Evolutionary conservation across 345 rosid species (phyloP).

Genomic region (Noccaea bulbosa): DNA sequence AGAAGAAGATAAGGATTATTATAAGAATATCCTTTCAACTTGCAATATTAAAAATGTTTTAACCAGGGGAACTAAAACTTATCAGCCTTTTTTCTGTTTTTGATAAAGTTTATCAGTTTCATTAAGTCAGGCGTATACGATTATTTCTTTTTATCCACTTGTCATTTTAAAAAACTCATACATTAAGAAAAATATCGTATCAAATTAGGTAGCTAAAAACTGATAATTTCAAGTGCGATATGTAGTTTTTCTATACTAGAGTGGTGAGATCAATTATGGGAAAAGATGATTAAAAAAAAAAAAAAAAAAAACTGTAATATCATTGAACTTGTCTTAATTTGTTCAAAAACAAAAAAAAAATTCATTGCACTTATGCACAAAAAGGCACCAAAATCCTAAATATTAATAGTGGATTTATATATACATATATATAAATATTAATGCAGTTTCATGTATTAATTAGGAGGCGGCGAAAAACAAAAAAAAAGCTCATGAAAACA

Average conservation of each 20-base stretch:
- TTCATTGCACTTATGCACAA: neutral
- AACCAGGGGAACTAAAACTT: neutral
- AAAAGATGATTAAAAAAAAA: no score
- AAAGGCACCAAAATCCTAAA: conserved; percentile 1
- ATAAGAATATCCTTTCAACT: conserved; percentile 28
- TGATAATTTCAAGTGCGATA: neutral
- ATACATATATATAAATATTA: neutral
- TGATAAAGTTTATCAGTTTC: neutral
- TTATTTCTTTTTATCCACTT: conserved; percentile 8
- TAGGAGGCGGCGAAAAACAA: conserved; percentile 8
- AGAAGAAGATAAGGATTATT: conserved; percentile 8
- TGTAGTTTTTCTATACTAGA: neutral
- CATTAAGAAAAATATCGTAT: conserved; percentile 17
- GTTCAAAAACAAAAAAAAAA: neutral
- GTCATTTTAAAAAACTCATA: neutral
- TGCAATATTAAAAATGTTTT: conserved; percentile 9
- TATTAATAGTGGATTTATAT: neutral
- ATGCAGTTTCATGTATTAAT: neutral
- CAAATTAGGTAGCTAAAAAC: conserved; percentile 30
- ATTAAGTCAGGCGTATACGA: conserved; percentile 14
- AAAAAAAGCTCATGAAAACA: neutral
- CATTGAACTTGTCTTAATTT: no score
- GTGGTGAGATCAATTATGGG: no score
- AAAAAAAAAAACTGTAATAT: no score
- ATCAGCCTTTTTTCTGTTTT: no score